phyloP scores from a whole-genome alignment of 2,329 filamentous ascomycete species.

The Myriosclerotinia curreyana region DNA sequence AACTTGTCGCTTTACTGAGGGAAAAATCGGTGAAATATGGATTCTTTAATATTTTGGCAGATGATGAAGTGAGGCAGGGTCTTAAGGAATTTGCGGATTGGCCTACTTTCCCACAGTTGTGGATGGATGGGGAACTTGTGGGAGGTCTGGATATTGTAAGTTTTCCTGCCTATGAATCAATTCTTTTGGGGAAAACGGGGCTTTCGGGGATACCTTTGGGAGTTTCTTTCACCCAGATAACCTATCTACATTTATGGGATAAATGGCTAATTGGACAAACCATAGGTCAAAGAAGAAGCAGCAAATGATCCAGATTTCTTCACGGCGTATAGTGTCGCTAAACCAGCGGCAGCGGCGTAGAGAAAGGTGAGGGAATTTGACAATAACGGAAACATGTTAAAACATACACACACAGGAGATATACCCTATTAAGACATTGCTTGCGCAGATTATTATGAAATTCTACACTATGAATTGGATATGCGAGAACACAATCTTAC shows the following conservation, averaged over 20 bases:
- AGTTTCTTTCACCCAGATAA: background rate
- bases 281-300: slow-evolving; percentile 88
- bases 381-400: background rate
- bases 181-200: too few species aligned
- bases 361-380: background rate
- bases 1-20: slow-evolving; percentile 80
- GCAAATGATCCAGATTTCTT: slow-evolving; percentile 81
- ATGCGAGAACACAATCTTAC: background rate
- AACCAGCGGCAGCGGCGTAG: slow-evolving; percentile 21
- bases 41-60: slow-evolving; percentile 98
- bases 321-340: slow-evolving; percentile 57
- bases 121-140: slow-evolving; percentile 84
- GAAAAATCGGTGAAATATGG: slow-evolving; percentile 93
- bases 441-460: slow-evolving; percentile 5
- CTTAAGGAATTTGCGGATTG: slow-evolving; percentile 98
- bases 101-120: slow-evolving; percentile 96
- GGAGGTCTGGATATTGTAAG: slow-evolving; percentile 94
- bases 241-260: background rate
- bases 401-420: background rate
- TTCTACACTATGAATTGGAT: background rate
- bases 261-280: slow-evolving; percentile 19
- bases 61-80: slow-evolving; percentile 94
- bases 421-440: slow-evolving; percentile 17
- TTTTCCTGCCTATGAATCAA: slow-evolving; percentile 27
- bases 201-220: too few species aligned